Evolutionary conservation across 2,329 filamentous ascomycete species (phyloP), one percentile per base, ranked within the genome.

Genomic region (Leptodontidium sp.): DNA sequence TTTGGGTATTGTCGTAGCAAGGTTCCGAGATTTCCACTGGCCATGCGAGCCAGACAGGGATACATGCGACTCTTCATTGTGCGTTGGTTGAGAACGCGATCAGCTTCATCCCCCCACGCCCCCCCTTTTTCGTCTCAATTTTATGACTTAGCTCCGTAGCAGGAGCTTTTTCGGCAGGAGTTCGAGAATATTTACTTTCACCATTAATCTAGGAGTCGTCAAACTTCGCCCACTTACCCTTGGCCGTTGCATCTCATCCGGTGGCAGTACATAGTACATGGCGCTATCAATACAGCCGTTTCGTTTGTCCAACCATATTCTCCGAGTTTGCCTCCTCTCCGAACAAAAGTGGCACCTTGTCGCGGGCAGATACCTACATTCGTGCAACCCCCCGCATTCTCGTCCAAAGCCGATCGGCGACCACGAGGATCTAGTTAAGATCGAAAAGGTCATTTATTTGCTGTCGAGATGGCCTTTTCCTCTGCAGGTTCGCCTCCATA

Each of bases 211-310:
- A 3, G 6, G 29, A 32, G 29, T 32, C 29, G 29, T 4, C 29
- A 32, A 32, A 32, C 29, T 32, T 32, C 21, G 1, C 29, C 29
- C 29, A 32, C 6, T 32, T 6, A 32, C 29, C 29, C 3, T 32
- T 32, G 50, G 9, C 8, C 29, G 24, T 9, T 52, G 15, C 50
- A 53, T 21, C n/a, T 53, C 50, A 53, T 35, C 26, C 50, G 26
- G 50, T 53, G 50, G 26, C 50, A 53, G 50, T 53, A 53, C 50
- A 53, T 53, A 53, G 50, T 53, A 53, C 50, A 53, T 53, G 50
- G 29, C 50, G 50, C 50, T 53, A 53, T 53, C 50, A 32, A 1
- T 17, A 53, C 26, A 32, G 12, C 50, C 50, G 50, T 53, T 3
- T 8, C 29, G 21, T 29, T 24, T 32, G 50, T 35, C 50, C 50